A percentile compares a stretch with the other conserved stretches of the same genome.
Evolutionary conservation across 768 basidiomycete species (phyloP).

Genomic region (Boletus reticulatus): DNA sequence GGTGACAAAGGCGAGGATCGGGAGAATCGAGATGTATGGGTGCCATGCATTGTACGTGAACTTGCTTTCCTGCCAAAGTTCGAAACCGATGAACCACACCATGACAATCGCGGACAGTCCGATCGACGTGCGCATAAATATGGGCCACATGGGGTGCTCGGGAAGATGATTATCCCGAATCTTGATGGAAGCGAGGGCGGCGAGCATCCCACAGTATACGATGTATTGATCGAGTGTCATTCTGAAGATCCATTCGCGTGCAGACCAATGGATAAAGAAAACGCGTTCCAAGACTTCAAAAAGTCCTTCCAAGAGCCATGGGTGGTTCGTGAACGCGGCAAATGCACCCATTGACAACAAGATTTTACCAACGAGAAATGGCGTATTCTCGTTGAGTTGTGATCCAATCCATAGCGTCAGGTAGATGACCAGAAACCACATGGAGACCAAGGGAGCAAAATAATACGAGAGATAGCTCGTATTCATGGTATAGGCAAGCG

Average conservation of each 20-base stretch:
- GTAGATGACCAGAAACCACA: conserved; percentile 90
- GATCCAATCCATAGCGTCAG: conserved; percentile 70
- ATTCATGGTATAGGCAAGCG: conserved; percentile 88
- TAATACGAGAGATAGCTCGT: conserved; percentile 91
- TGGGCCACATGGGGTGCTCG: conserved; percentile 67
- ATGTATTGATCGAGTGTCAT: conserved; percentile 88
- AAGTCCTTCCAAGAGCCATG: conserved; percentile 58
- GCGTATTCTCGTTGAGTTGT: conserved; percentile 65
- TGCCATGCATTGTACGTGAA: conserved; percentile 86
- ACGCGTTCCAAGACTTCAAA: conserved; percentile 64
- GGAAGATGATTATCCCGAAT: conserved; percentile 67
- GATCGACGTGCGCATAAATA: conserved; percentile 46
- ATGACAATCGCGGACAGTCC: conserved; percentile 52
- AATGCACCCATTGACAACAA: conserved; percentile 58
- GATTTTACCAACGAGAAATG: conserved; percentile 72
- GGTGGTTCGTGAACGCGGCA: conserved; percentile 63
- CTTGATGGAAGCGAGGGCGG: conserved; percentile 72
- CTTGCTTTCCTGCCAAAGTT: conserved; percentile 73
- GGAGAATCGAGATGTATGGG: conserved; percentile 76
- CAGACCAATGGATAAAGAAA: conserved; percentile 80
- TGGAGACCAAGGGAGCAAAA: conserved; percentile 85
- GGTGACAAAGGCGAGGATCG: conserved; percentile 70
- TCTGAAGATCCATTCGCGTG: conserved; percentile 85
- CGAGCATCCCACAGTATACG: conserved; percentile 83
- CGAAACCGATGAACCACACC: conserved; percentile 81